Evolutionary conservation across 768 basidiomycete species (phyloP), one percentile per base, ranked within the genome.

Genomic region (Brasilioporus rufonigricans): DNA sequence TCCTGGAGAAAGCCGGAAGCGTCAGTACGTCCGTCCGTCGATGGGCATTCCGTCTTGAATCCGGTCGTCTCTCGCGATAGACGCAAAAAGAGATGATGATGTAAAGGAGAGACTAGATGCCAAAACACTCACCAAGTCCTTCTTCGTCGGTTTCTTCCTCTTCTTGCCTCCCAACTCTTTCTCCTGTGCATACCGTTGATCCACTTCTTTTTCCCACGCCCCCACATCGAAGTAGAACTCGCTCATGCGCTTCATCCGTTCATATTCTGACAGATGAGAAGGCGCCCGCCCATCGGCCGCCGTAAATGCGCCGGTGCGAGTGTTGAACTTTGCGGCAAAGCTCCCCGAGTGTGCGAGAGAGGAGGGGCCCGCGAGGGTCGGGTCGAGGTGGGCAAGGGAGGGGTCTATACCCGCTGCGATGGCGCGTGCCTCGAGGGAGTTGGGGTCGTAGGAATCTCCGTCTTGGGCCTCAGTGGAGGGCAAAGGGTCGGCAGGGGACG

Each of bases 181-280:
- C 50, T 76, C 76, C 67, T 77, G 72, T 56, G 67, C 62, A 52
- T 71, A 58, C 29, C 77, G 68, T 47, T 76, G 68, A 26, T 81
- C 88, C 4, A 89, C 76, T 27, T 91, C 82, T 50, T 80, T 60
- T 70, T 92, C 86, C 91, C 91, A 93, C 44, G 78, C 79, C n/a
- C 77, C 78, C 21, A 91, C 85, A 59, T 93, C 91, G 58, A 93
- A 93, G 71, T 91, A 93, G 62, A 90, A 88, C 65, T 86, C 81
- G 76, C 87, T 91, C 91, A 93, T 93, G 40, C 91, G 81, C 27
- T 72, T 71, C 64, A 84, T 85, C 6, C 91, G 83, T 60, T 91
- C 90, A 60, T 82, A 89, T 65, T 93, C 91, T 18, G 85, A 87
- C 48, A 93, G 68, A 64, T 91, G 89, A 4, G 80, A 72, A 7